Evolutionary conservation across 2,329 filamentous ascomycete genomes (phyloP).

Genomic region (Colletotrichum gloeosporioides): DNA sequence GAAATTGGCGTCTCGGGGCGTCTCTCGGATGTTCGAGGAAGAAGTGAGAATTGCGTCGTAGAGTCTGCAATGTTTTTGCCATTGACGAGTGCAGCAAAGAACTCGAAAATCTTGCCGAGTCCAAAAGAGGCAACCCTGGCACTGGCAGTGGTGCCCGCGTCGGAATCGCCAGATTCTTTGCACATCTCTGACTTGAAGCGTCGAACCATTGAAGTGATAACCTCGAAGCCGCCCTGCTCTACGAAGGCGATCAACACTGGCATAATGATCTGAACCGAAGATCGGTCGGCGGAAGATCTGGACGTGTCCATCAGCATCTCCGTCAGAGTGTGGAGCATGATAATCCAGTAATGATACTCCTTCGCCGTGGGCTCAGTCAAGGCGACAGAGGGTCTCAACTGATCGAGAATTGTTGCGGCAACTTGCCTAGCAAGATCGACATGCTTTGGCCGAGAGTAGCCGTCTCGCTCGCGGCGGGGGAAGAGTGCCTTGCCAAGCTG

Average conservation of each 20-base stretch:
- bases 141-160: constrained; percentile 15
- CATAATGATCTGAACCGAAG: constrained; percentile 64
- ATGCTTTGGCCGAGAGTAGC: constrained; percentile 59
- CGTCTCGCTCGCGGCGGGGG: constrained; percentile 74
- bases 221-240: constrained; percentile 75
- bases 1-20: constrained; percentile 49
- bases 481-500: constrained; percentile 83
- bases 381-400: constrained; percentile 59
- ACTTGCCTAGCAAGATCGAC: constrained; percentile 67
- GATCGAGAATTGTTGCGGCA: constrained; percentile 71
- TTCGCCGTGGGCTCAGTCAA: constrained; percentile 57
- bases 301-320: constrained; percentile 76
- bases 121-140: constrained; percentile 42
- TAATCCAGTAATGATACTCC: constrained; percentile 81
- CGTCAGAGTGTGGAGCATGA: constrained; percentile 78
- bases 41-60: constrained; percentile 56
- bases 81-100: constrained; percentile 79
- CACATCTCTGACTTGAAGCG: constrained; percentile 67
- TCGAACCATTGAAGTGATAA: constrained; percentile 74
- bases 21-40: constrained; percentile 44
- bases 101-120: constrained; percentile 82
- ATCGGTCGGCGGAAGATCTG: constrained; percentile 53
- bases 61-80: constrained; percentile 84
- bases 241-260: constrained; percentile 89
- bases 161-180: constrained; percentile 30